These are phyloP conservation scores for Pestalotiopsis sp. DNA, from an alignment of 2,329 filamentous ascomycete genomes.

Conservation along the genomic window DNA sequence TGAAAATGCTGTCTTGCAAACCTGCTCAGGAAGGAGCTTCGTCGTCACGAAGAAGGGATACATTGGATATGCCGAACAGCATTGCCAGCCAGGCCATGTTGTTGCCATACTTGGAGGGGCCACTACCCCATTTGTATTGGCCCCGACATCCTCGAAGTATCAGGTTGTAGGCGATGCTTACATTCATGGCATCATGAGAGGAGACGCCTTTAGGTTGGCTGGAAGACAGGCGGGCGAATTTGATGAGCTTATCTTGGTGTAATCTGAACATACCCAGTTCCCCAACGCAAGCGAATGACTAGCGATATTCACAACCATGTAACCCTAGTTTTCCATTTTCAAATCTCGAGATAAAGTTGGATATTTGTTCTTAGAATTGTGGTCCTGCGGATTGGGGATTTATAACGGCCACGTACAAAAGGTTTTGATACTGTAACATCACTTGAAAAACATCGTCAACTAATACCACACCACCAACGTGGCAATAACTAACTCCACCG, in stretches of 20 bases:
- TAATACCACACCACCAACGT: too few relatives aligned
- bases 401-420: too few relatives aligned
- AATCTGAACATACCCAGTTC: neutral
- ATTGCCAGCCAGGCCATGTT: neutral
- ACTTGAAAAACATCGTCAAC: too few relatives aligned
- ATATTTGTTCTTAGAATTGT: too few relatives aligned
- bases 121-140: neutral
- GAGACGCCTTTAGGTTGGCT: neutral
- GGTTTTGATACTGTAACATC: too few relatives aligned
- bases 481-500: too few relatives aligned
- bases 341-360: too few relatives aligned
- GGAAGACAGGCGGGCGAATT: neutral
- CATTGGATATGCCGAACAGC: neutral
- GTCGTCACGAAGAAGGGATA: neutral
- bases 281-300: too few relatives aligned
- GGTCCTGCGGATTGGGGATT: too few relatives aligned
- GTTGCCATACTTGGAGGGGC: neutral
- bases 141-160: neutral
- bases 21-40: neutral
- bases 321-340: too few relatives aligned
- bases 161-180: neutral
- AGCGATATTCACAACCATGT: too few relatives aligned
- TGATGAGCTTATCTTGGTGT: neutral
- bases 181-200: neutral
- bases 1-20: neutral